phyloP scores from a whole-genome alignment of 208 protist species.

The Acanthamoeba triangularis region DNA sequence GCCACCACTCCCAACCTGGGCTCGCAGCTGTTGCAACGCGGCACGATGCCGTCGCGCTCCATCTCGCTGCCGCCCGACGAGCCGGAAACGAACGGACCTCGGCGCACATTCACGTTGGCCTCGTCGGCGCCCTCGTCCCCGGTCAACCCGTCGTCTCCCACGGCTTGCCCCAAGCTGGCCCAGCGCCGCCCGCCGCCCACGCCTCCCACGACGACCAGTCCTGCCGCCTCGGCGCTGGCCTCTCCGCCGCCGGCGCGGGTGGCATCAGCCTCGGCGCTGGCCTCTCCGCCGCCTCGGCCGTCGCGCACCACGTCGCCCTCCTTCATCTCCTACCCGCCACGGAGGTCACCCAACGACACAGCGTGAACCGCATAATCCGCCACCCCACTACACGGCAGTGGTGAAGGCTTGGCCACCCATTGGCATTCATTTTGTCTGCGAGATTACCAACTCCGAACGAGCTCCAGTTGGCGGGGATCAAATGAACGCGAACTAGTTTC shows the following conservation, averaged over 20 bases:
- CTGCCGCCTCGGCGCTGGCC: no score
- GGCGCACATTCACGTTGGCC: neutral
- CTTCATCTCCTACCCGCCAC: neutral
- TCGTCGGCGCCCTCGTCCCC: constrained; percentile 9
- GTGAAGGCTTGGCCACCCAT: no score
- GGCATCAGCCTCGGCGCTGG: neutral
- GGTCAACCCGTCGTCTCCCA: constrained; percentile 5
- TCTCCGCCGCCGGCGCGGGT: neutral
- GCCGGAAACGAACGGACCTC: neutral
- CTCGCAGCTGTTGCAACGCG: neutral
- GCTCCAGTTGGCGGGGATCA: no score
- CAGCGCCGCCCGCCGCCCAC: constrained; percentile 20
- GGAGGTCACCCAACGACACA: neutral
- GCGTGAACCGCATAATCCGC: no score
- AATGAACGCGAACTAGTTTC: no score
- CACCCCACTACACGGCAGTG: no score
- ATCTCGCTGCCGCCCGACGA: constrained; percentile 16
- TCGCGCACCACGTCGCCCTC: neutral
- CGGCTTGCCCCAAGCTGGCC: neutral
- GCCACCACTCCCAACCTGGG: neutral
- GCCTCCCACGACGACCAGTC: neutral
- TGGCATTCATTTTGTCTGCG: no score
- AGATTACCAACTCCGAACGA: no score
- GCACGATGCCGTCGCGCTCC: neutral
- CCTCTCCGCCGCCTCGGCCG: neutral